Base-by-base conservation (phyloP, 2,329 filamentous ascomycete species). In the Ustilaginoidea virens region DNA sequence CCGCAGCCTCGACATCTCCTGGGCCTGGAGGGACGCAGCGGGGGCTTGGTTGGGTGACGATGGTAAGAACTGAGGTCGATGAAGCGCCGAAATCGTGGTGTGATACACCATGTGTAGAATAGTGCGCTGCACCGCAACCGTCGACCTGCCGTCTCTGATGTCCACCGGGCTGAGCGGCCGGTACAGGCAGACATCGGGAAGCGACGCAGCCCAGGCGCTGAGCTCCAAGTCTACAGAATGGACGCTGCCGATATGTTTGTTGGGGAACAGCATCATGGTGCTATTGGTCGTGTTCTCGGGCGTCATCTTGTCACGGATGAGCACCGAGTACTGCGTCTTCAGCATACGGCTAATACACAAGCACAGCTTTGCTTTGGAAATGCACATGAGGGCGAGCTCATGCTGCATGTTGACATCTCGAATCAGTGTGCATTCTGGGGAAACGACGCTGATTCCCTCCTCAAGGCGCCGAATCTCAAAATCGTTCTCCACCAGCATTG, bases 41-140 rank as follows among this genome's bases (percentile, higher is more conserved):
- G 63, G 61, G 5, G 54, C 52, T 39, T 61, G 61, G 34, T 48
- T 48, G 1, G 77, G 72, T 9, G 73, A 72, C 0, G 77, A 77
- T 1, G 85, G 83, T 23, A 93, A 66, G 34, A 94, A 87, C 39
- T 92, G 85, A 2, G 87, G 87, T 17, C 87, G 75, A 51, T 94
- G 86, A 12, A 96, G 64, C 3, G 87, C 87, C 29, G 83, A 93
- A 12, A 92, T 67, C 1, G 86, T 92, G 2, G 87, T 92, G 51
- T 85, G 80, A 53, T 92, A 93, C 2, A 93, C 74, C 78, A 94
- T 92, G 51, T 92, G 83, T 20, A 96, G 60, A 13, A 94, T 63
- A n/a, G 80, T 81, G 27, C 81, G 71, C 48, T 93, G 83, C 3
- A 93, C 61, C 0, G 65, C 64, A 28, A 72, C 43, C 6, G 69